phyloP scores from a whole-genome alignment of 1,139 yeast genomes.

The Zygosaccharomyces sapae region DNA sequence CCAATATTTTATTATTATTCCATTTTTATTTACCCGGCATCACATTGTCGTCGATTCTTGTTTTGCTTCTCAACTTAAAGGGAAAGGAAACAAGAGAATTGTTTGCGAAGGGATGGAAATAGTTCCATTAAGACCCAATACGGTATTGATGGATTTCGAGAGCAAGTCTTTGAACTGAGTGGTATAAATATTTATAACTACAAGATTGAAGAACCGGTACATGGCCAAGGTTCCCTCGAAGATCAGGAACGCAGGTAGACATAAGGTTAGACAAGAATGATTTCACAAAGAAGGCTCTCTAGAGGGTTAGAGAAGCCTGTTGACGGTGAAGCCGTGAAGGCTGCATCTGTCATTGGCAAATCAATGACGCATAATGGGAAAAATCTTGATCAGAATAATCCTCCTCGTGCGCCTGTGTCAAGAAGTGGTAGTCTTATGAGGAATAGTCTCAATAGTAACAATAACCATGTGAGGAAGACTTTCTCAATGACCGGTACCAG shows the following conservation, averaged over 20 bases:
- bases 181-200: constrained; percentile 3
- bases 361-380: constrained; percentile 33
- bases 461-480: constrained; percentile 7
- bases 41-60: constrained; percentile 4
- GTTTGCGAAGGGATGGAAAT: constrained; percentile 5
- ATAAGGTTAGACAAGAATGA: constrained; percentile 5
- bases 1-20: too few species aligned
- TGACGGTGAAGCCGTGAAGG: constrained; percentile 42
- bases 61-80: constrained; percentile 8
- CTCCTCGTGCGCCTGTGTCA: constrained; percentile 18
- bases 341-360: constrained; percentile 42
- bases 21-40: constrained; percentile 8
- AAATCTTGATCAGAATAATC: constrained; percentile 22
- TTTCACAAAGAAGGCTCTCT: constrained; percentile 12
- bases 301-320: constrained; percentile 13
- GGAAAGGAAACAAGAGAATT: constrained; percentile 3
- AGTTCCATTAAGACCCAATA: background rate
- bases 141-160: constrained; percentile 3
- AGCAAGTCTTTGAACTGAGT: constrained; percentile 5
- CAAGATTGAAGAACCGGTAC: background rate
- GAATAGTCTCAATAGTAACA: background rate
- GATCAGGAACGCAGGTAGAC: too few species aligned
- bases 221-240: background rate
- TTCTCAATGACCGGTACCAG: constrained; percentile 10
- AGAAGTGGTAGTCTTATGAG: constrained; percentile 4